A percentile compares a stretch with the other conserved stretches of the same genome.
phyloP scores from a whole-genome alignment of 176 grass and related monocot species.

The Typha latifolia region DNA sequence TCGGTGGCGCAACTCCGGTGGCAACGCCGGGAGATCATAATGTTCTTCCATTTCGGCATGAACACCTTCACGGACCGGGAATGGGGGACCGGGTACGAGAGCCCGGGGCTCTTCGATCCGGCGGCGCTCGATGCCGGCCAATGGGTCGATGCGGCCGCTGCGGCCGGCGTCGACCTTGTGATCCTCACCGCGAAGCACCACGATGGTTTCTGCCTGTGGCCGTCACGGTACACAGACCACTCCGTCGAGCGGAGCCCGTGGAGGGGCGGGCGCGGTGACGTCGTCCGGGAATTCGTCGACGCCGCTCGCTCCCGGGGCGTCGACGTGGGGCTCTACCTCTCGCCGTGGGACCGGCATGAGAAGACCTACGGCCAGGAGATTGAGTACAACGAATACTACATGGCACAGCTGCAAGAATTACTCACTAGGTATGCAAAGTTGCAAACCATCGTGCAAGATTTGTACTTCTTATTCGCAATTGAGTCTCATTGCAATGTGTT shows the following conservation, averaged over 20 bases:
- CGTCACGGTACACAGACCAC: slow-evolving; percentile 61
- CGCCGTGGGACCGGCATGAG: slow-evolving; percentile 93
- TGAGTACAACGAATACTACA: slow-evolving; percentile 86
- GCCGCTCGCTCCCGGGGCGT: slow-evolving; percentile 28
- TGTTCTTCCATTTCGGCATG: slow-evolving; percentile 99
- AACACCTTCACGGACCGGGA: slow-evolving; percentile 95
- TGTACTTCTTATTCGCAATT: not conserved
- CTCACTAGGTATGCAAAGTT: slow-evolving; percentile 44
- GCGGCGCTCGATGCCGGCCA: slow-evolving; percentile 41
- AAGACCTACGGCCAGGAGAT: slow-evolving; percentile 49
- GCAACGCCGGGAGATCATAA: slow-evolving; percentile 84
- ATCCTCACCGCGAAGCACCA: slow-evolving; percentile 95
- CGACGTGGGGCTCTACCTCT: slow-evolving; percentile 74
- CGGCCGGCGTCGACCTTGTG: slow-evolving; percentile 46
- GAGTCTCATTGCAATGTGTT: not conserved
- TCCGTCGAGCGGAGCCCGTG: slow-evolving; percentile 61
- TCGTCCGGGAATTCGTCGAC: slow-evolving; percentile 43
- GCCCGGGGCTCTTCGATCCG: slow-evolving; percentile 40
- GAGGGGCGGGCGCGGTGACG: slow-evolving; percentile 52
- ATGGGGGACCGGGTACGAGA: slow-evolving; percentile 63
- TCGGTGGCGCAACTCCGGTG: slow-evolving; percentile 64
- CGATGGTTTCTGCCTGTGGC: slow-evolving; percentile 97
- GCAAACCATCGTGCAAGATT: not conserved
- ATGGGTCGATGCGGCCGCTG: slow-evolving; percentile 62
- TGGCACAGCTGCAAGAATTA: slow-evolving; percentile 73